Evolutionary conservation across 495 filamentous ascomycete species (phyloP).

Genomic region (Peziza echinospora): DNA sequence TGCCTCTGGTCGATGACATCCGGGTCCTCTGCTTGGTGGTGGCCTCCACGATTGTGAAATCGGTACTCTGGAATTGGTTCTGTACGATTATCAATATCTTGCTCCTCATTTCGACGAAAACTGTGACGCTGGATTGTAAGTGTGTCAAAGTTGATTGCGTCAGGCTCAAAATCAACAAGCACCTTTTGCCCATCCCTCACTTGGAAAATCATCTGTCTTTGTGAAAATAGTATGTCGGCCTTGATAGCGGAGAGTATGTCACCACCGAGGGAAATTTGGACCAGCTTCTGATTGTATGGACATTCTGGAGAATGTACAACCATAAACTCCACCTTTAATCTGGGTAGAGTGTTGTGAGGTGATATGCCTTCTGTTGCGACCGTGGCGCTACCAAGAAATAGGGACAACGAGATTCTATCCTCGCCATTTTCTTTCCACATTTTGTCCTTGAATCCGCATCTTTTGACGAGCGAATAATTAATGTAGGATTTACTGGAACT

Average conservation of each 20-base stretch:
- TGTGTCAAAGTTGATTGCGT: conserved; percentile 53
- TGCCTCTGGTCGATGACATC: too few species aligned
- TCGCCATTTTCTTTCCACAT: conserved; percentile 41
- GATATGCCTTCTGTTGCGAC: conserved; percentile 20
- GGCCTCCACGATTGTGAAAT: too few species aligned
- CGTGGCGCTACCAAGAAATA: conserved; percentile 71
- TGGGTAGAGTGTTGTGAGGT: conserved; percentile 49
- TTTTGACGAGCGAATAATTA: conserved; percentile 46
- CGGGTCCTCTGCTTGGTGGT: too few species aligned
- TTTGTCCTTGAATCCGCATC: conserved; percentile 44
- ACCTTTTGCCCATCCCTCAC: conserved; percentile 73
- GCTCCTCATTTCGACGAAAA: too few species aligned
- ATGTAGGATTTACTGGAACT: conserved; percentile 72
- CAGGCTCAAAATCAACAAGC: conserved; percentile 83
- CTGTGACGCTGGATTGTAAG: too few species aligned
- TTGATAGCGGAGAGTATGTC: conserved; percentile 70
- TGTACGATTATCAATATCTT: too few species aligned
- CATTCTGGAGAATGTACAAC: conserved; percentile 26
- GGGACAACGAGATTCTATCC: conserved; percentile 47
- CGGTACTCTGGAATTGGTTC: too few species aligned
- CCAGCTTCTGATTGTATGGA: conserved; percentile 22
- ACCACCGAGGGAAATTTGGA: conserved; percentile 69
- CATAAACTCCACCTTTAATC: conserved; percentile 53
- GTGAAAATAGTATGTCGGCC: conserved; percentile 80
- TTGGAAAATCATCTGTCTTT: conserved; percentile 66